Conservation (phyloP, 169 alveolate genomes). For the Neospora caninum region DNA sequence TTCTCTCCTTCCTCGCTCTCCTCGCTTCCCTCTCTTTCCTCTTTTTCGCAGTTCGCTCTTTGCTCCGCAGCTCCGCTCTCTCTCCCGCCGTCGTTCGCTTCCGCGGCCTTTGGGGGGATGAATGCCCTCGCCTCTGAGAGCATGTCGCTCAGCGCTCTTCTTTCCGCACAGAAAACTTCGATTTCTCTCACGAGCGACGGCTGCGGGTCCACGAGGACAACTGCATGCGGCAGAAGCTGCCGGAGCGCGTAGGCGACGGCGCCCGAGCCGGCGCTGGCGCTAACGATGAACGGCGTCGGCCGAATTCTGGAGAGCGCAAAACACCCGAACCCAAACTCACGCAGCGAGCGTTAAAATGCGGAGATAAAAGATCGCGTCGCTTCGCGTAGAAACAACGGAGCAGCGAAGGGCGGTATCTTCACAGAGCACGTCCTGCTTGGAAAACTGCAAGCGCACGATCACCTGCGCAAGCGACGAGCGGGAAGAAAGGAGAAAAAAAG, state of each 20-base stretch:
- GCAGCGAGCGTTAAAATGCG: too few species aligned
- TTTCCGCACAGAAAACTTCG: constrained; percentile 34
- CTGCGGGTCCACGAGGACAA: constrained; percentile 27
- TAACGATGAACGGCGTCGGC: constrained; percentile 36
- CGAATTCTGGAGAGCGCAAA: not conserved
- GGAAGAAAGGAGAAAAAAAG: not conserved
- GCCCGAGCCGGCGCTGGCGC: constrained; percentile 2
- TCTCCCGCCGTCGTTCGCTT: not conserved
- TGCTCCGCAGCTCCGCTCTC: not conserved
- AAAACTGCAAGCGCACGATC: too few species aligned
- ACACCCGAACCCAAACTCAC: not conserved
- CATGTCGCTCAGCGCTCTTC: not conserved
- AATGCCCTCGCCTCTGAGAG: not conserved
- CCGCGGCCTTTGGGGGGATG: not conserved
- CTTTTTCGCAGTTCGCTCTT: not conserved
- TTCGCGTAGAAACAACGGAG: too few species aligned
- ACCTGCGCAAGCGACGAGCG: too few species aligned
- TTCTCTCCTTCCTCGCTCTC: not conserved
- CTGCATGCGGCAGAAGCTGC: constrained; percentile 8
- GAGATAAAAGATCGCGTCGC: not conserved
- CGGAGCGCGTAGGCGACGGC: constrained; percentile 15
- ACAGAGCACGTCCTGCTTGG: too few species aligned
- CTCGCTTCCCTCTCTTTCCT: not conserved
- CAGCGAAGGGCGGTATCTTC: too few species aligned
- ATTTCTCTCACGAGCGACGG: constrained; percentile 14